Conservation (phyloP, 2,329 filamentous ascomycete genomes). For the Conoideocrella luteorostrata region DNA sequence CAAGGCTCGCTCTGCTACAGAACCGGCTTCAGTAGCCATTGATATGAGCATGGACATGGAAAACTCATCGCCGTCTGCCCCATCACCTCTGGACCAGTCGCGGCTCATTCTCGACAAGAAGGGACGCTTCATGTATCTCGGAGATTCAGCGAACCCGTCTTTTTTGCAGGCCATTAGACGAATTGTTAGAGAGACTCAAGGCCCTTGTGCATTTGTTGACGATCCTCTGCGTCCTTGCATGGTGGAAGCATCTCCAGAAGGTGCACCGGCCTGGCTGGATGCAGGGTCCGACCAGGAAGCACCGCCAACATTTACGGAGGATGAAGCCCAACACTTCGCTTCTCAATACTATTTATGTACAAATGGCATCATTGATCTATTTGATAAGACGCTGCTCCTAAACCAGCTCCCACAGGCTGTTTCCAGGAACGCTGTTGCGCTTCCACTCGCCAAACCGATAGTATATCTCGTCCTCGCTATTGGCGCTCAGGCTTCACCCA, state of each 20-base stretch:
- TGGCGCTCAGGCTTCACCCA: slow-evolving; percentile 22
- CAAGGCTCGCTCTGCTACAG: neutral
- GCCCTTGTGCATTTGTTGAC: slow-evolving; percentile 19
- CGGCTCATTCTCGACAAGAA: slow-evolving; percentile 8
- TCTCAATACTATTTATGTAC: slow-evolving; percentile 14
- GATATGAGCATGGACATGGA: neutral
- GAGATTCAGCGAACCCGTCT: slow-evolving; percentile 12
- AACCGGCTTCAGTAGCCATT: neutral
- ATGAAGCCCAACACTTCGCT: slow-evolving; percentile 7
- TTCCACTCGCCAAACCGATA: slow-evolving; percentile 20
- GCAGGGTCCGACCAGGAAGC: neutral
- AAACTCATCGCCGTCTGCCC: slow-evolving; percentile 18
- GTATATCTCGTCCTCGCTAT: slow-evolving; percentile 28
- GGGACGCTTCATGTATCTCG: slow-evolving; percentile 10
- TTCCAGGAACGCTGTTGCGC: slow-evolving; percentile 6
- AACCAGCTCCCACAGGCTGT: slow-evolving; percentile 12
- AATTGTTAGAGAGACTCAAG: slow-evolving; percentile 15
- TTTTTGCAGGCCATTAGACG: slow-evolving; percentile 21
- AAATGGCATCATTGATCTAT: slow-evolving; percentile 27
- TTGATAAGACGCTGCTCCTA: slow-evolving; percentile 22
- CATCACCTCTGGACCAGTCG: slow-evolving; percentile 8
- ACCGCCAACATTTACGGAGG: neutral
- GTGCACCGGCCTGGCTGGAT: slow-evolving; percentile 14
- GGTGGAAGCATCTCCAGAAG: slow-evolving; percentile 19
- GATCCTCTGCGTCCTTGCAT: slow-evolving; percentile 21